Conservation (phyloP, 164 flowering plant species). For the Aristolochia contorta region DNA sequence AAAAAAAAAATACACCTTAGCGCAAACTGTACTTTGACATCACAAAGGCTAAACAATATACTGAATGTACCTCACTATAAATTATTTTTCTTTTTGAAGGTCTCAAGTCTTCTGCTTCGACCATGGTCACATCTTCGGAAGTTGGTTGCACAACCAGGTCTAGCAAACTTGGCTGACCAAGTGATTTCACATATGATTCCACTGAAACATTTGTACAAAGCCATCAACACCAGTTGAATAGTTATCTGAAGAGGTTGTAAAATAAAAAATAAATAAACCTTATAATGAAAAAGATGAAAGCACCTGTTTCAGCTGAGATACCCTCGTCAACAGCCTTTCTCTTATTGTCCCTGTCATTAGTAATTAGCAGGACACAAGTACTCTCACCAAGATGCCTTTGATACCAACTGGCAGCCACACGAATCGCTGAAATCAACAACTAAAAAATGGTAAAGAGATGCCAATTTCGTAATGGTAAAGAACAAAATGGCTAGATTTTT, state of each 20-base stretch:
- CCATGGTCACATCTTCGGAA: constrained; percentile 63
- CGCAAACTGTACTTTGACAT: too few relatives aligned
- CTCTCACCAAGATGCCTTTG: constrained; percentile 76
- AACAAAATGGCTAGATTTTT: too few relatives aligned
- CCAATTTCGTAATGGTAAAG: too few relatives aligned
- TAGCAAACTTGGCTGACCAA: constrained; percentile 73
- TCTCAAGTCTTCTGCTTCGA: constrained; percentile 72
- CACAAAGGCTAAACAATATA: too few relatives aligned
- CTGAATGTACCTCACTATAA: constrained; percentile 56
- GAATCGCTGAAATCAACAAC: constrained; percentile 49
- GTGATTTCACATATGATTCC: constrained; percentile 79
- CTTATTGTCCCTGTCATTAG: constrained; percentile 90
- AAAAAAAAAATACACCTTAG: too few relatives aligned
- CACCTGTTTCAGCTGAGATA: constrained; percentile 91
- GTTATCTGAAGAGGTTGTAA: too few relatives aligned
- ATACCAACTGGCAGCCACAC: constrained; percentile 95
- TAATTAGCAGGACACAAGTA: constrained; percentile 54
- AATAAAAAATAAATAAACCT: too few relatives aligned
- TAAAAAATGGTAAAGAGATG: too few relatives aligned
- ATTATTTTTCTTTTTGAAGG: constrained; percentile 83
- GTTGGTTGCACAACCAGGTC: constrained; percentile 74
- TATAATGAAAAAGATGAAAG: not conserved
- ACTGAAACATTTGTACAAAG: constrained; percentile 39
- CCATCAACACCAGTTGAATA: constrained; percentile 1
- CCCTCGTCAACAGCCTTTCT: constrained; percentile 81